Percentiles rank a stretch among this genome's conserved stretches.
phyloP scores from a whole-genome alignment of 331 rosid genomes.

The Pyrus hybrid region DNA sequence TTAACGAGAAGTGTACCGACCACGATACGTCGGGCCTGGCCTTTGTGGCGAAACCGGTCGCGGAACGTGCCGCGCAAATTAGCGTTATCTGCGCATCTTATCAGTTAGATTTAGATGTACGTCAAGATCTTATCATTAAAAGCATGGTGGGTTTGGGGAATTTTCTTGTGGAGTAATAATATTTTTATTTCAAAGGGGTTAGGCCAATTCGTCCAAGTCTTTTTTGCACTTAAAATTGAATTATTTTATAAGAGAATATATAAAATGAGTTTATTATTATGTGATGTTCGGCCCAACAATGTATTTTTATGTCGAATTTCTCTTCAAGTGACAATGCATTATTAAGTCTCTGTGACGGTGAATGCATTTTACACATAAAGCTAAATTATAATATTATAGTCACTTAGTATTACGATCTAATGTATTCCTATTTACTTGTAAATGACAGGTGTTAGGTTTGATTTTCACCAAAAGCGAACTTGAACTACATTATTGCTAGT shows the following conservation, averaged over 20 bases:
- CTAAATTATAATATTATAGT: too few relatives aligned
- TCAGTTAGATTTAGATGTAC: neutral
- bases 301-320: too few relatives aligned
- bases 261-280: neutral
- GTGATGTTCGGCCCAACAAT: too few relatives aligned
- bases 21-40: neutral
- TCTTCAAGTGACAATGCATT: too few relatives aligned
- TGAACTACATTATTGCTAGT: too few relatives aligned
- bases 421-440: too few relatives aligned
- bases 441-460: too few relatives aligned
- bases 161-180: neutral
- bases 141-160: neutral
- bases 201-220: too few relatives aligned
- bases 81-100: constrained; percentile 12
- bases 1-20: neutral
- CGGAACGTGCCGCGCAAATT: neutral
- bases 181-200: neutral
- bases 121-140: neutral
- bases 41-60: neutral
- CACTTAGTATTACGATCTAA: too few relatives aligned
- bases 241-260: neutral
- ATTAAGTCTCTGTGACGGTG: rapidly evolving
- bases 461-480: too few relatives aligned
- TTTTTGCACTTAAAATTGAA: too few relatives aligned
- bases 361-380: too few relatives aligned